A percentile compares a stretch with the other conserved stretches of the same genome.
These are phyloP conservation scores for Candida coleopterorum DNA, from an alignment of 805 yeast genomes.

Conservation along the genomic window DNA sequence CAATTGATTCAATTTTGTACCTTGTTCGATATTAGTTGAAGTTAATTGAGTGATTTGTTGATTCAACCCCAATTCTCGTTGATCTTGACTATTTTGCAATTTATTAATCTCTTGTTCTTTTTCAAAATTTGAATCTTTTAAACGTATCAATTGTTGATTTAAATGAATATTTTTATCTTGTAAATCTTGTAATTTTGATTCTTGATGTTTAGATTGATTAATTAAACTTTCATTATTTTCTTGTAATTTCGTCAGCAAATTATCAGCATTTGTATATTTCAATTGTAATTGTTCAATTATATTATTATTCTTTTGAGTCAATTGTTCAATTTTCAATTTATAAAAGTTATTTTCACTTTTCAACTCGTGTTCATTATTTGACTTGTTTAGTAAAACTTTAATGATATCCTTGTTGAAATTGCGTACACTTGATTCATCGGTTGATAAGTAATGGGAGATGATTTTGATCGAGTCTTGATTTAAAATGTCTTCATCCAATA, in stretches of 20 bases:
- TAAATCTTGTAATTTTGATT: conserved; percentile 12
- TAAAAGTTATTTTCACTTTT: conserved; percentile 27
- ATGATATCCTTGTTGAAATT: conserved; percentile 13
- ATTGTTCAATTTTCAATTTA: conserved; percentile 33
- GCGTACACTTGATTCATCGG: conserved; percentile 15
- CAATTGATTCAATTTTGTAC: conserved; percentile 29
- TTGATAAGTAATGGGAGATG: conserved; percentile 23
- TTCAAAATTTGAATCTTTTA: conserved; percentile 13
- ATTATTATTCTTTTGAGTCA: conserved; percentile 5
- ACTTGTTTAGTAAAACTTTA: conserved; percentile 18
- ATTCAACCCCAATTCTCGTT: conserved; percentile 22
- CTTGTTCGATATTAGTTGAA: conserved; percentile 31
- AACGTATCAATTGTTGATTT: conserved; percentile 13
- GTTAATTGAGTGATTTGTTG: conserved; percentile 26
- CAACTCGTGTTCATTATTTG: conserved; percentile 25
- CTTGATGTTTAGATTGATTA: conserved; percentile 10
- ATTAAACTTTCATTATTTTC: conserved; percentile 14
- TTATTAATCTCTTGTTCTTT: conserved; percentile 11
- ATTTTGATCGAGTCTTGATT: conserved; percentile 14
- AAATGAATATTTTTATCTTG: conserved; percentile 13
- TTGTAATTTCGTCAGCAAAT: conserved; percentile 18
- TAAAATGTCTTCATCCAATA: conserved; percentile 8
- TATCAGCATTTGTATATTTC: conserved; percentile 16
- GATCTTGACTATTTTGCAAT: conserved; percentile 15
- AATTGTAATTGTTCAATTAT: conserved; percentile 17